Evolutionary conservation across 192 early-diverging fungal genomes (phyloP).

Genomic region (Coemansia umbellata): DNA sequence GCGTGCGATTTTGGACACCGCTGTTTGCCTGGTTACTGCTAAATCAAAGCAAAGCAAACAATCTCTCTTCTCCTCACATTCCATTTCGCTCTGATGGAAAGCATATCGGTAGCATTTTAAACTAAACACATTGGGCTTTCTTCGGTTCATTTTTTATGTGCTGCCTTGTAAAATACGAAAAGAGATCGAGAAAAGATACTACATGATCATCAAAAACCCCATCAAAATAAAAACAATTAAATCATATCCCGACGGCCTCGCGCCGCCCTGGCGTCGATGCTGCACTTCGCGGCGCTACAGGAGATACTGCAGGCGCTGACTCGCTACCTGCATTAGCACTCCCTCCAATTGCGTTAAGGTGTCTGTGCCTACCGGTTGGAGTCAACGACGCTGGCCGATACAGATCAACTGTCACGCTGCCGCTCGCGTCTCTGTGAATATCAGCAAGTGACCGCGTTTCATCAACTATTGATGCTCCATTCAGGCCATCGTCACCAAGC

Average conservation of each 20-base stretch:
- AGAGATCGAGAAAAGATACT: no score
- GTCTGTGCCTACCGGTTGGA: conserved; percentile 23
- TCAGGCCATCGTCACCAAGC: conserved; percentile 8
- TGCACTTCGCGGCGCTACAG: conserved; percentile 41
- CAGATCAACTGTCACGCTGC: conserved; percentile 9
- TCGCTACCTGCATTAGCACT: not conserved
- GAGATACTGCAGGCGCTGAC: conserved; percentile 14
- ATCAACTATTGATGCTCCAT: conserved; percentile 1
- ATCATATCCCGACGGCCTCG: conserved; percentile 29
- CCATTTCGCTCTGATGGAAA: no score
- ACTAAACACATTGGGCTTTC: no score
- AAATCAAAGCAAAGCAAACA: no score
- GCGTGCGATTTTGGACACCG: no score
- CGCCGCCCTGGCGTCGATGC: conserved; percentile 48
- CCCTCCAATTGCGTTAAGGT: not conserved
- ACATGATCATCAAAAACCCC: not conserved
- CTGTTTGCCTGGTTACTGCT: no score
- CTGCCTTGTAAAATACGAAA: no score
- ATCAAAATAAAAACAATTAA: not conserved
- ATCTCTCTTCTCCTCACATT: no score
- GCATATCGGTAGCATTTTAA: no score
- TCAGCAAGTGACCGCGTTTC: conserved; percentile 42
- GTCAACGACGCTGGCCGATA: conserved; percentile 44
- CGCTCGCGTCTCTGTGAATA: conserved; percentile 8
- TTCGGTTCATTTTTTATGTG: no score